Evolutionary conservation across 2,329 filamentous ascomycete species (phyloP).

Genomic region (Passalora sequoiae): DNA sequence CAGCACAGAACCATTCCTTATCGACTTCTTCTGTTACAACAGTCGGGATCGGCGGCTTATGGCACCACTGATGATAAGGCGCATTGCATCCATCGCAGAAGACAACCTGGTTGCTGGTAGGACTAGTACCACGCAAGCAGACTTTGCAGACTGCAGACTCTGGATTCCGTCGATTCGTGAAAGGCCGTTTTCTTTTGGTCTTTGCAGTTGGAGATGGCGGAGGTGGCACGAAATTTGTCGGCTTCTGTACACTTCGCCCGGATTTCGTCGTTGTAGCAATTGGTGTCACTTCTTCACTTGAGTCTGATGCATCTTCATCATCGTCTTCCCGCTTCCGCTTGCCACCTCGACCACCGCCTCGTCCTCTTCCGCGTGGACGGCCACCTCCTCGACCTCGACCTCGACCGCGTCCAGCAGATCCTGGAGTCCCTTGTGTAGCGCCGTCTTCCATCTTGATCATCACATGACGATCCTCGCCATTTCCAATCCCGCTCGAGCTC

Average conservation of each 20-base stretch:
- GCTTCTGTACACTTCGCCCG: conserved; percentile 65
- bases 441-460: conserved; percentile 4
- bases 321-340: conserved; percentile 38
- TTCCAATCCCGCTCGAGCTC: conserved; percentile 8
- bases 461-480: conserved; percentile 1
- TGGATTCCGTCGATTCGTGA: conserved; percentile 42
- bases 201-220: conserved; percentile 44
- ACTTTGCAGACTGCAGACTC: conserved; percentile 63
- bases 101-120: conserved; percentile 71
- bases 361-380: conserved; percentile 33
- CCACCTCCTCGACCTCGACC: conserved; percentile 32
- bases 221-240: conserved; percentile 57
- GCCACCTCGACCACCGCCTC: conserved; percentile 32
- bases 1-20: conserved; percentile 65
- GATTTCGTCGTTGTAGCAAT: conserved; percentile 67
- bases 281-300: conserved; percentile 45
- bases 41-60: conserved; percentile 68
- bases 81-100: conserved; percentile 79
- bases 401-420: conserved; percentile 23
- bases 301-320: conserved; percentile 33
- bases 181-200: conserved; percentile 55
- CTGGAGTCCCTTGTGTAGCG: conserved; percentile 3
- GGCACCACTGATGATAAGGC: conserved; percentile 77
- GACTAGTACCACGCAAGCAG: conserved; percentile 67
- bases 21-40: conserved; percentile 62